Evolutionary conservation across 495 filamentous ascomycete species (phyloP).

Genomic region (Aspergillus avenaceus): DNA sequence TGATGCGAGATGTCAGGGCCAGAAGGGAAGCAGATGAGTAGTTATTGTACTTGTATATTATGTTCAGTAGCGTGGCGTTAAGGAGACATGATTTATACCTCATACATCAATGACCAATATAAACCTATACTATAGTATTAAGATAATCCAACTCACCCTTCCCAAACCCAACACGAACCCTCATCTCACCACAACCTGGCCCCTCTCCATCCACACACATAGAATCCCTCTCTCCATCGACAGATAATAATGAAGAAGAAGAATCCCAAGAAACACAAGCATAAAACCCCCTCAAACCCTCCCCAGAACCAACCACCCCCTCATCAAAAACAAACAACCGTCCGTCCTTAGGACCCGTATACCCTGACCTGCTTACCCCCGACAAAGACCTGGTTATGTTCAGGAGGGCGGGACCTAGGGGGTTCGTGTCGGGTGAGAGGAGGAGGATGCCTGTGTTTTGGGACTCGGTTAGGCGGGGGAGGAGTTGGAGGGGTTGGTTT

Average conservation of each 20-base stretch:
- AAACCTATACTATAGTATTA: neutral
- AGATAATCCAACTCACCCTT: constrained; percentile 1
- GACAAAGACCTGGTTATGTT: constrained; percentile 18
- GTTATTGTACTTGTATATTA: too few species aligned
- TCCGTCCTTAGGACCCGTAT: too few species aligned
- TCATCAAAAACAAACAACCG: constrained; percentile 35
- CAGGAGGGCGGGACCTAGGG: constrained; percentile 24
- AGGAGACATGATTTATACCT: too few species aligned
- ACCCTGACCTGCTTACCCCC: too few species aligned
- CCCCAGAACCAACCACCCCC: constrained; percentile 35
- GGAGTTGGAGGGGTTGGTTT: neutral
- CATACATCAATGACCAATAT: neutral
- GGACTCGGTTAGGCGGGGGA: neutral
- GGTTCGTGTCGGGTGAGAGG: neutral
- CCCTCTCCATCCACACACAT: constrained; percentile 5
- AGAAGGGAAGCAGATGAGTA: constrained; percentile 57
- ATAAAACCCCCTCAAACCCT: constrained; percentile 27
- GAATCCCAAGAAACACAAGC: constrained; percentile 32
- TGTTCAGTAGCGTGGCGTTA: constrained; percentile 22
- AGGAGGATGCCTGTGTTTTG: constrained; percentile 7
- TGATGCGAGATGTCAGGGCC: constrained; percentile 84
- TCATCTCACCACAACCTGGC: neutral
- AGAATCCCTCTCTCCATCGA: constrained; percentile 8
- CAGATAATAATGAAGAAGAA: too few species aligned
- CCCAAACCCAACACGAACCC: constrained; percentile 7